Base-by-base conservation (phyloP, 2,329 filamentous ascomycete genomes). In the Simplicillium sp. region DNA sequence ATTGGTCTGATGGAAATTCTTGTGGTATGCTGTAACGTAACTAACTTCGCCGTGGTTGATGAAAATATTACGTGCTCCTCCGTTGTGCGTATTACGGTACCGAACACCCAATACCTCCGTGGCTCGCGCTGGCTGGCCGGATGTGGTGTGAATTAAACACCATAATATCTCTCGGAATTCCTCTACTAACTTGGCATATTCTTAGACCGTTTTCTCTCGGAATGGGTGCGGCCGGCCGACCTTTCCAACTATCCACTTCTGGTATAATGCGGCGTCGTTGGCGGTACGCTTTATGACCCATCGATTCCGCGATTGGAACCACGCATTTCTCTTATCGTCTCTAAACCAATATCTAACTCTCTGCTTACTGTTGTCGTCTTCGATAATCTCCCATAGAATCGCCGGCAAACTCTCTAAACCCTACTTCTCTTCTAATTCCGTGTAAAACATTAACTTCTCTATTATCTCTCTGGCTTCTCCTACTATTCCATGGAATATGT, bases 11-110 rank as follows among this genome's bases (percentile, higher is more conserved):
- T 38, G 31, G 43, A 50, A 51, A 17, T 41, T 41, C 42, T 54
- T 56, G 34, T 50, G 34, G 31, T 55, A 55, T 32, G 36, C 40
- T 17, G 46, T 48, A 12, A 55, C 45, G 32, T 53, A 54, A 36
- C 35, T 36, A 25, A 46, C 38, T 20, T 38, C 34, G 13, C 38
- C n/a, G 9, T 48, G 25, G 36, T 44, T 29, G 9, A 32, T 36
- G 31, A 48, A 43, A 2, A 48, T 43, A 25, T 48, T 48, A 1
- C 34, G 20, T 8, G 44, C 20, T 5, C 44, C 39, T 2, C 37
- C 41, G 34, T 48, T 48, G 11, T n/a, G 32, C 20, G 37, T 46
- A 35, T 48, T 48, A 8, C 15, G 14, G 13, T 34, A 36, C 29
- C 37, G 25, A 8, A 48, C 25, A 3, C 37, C 31, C 6, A 34